Conservation (phyloP, 495 filamentous ascomycete species). For the Podospora comata region DNA sequence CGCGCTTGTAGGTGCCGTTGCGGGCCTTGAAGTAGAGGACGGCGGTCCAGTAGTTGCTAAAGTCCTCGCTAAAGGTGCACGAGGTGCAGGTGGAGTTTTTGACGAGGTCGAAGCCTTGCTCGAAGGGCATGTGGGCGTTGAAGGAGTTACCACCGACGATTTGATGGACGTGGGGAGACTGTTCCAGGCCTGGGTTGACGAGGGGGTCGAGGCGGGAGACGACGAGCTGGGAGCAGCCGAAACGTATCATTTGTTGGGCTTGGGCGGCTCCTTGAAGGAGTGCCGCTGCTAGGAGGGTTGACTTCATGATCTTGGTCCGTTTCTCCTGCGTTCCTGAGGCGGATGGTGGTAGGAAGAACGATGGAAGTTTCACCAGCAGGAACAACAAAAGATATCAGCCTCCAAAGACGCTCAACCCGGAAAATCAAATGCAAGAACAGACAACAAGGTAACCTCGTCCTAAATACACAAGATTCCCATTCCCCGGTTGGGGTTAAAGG, state of each 20-base stretch:
- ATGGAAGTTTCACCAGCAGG: not conserved
- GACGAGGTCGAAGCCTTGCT: slow-evolving; percentile 31
- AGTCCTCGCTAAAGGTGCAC: slow-evolving; percentile 43
- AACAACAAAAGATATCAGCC: not conserved
- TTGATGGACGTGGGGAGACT: slow-evolving; percentile 42
- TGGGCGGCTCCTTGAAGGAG: slow-evolving; percentile 40
- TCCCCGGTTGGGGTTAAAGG: not conserved
- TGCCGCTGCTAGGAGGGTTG: slow-evolving; percentile 35
- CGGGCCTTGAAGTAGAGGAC: slow-evolving; percentile 44
- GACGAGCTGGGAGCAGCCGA: slow-evolving; percentile 43
- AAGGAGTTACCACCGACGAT: slow-evolving; percentile 44
- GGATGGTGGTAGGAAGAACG: not conserved
- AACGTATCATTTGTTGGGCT: slow-evolving; percentile 39
- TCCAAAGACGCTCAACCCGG: not conserved
- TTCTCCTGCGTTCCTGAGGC: not conserved
- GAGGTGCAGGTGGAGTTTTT: slow-evolving; percentile 39
- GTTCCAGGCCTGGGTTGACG: slow-evolving; percentile 38
- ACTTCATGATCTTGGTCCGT: slow-evolving; percentile 35
- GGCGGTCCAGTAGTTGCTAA: slow-evolving; percentile 48
- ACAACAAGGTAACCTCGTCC: not conserved
- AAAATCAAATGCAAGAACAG: not conserved
- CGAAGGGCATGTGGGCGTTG: slow-evolving; percentile 39
- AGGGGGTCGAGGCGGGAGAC: slow-evolving; percentile 42
- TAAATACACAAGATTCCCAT: slow-evolving; percentile 5
- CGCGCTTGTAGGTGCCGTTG: slow-evolving; percentile 45